These are phyloP conservation scores for Truncatella angustata DNA, from an alignment of 2,329 filamentous ascomycete genomes.

Conservation along the genomic window DNA sequence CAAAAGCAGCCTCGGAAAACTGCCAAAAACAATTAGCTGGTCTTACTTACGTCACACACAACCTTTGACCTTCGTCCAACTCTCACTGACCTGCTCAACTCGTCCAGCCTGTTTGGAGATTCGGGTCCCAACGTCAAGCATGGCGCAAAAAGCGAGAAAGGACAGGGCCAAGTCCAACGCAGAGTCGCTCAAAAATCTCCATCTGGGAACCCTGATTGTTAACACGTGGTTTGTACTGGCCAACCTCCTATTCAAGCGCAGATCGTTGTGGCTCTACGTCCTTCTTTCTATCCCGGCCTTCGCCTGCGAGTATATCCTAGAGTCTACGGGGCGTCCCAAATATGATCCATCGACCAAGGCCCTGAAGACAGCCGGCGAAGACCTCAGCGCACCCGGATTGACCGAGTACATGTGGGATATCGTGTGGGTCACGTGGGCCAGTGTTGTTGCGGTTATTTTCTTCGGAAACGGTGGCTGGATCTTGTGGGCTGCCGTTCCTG, in stretches of 20 bases:
- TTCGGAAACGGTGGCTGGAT: conserved; percentile 76
- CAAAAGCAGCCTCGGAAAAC: too few species aligned
- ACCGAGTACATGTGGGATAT: conserved; percentile 99
- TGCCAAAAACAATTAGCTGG: too few species aligned
- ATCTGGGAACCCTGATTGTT: conserved; percentile 69
- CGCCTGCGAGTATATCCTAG: conserved; percentile 80
- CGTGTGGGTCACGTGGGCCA: conserved; percentile 89
- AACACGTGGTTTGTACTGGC: conserved; percentile 74
- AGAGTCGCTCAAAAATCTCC: conserved; percentile 74
- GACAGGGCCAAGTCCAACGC: conserved; percentile 75
- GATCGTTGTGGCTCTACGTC: conserved; percentile 66
- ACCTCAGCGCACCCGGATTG: conserved; percentile 81
- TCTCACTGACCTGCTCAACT: too few species aligned
- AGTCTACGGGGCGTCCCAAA: conserved; percentile 77
- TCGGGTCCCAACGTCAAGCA: too few species aligned
- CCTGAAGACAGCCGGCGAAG: conserved; percentile 79
- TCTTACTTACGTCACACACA: too few species aligned
- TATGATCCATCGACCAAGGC: conserved; percentile 62
- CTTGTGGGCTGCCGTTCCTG: conserved; percentile 53
- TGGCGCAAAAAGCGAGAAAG: conserved; percentile 65
- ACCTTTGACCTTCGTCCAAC: too few species aligned
- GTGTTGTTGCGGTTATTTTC: conserved; percentile 67
- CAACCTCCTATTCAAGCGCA: conserved; percentile 64
- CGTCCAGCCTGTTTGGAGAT: too few species aligned
- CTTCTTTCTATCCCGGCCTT: conserved; percentile 73